Evolutionary conservation across 352 stramenopile genomes (phyloP), one percentile per base, ranked within the genome.

Genomic region (Elongisporangium prolatum): DNA sequence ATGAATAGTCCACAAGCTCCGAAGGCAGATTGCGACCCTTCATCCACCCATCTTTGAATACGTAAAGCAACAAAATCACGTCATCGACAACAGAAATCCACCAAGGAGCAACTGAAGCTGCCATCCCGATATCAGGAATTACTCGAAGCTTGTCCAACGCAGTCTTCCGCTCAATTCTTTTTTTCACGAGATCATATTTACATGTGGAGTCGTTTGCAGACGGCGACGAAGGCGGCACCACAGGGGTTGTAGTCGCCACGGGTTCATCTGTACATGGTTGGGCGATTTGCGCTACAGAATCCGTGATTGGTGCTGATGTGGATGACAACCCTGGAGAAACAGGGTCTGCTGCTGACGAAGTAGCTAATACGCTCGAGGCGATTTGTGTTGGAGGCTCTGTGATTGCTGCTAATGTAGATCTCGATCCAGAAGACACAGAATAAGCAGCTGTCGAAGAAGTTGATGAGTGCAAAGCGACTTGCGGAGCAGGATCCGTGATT

Each of bases 31-130:
- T 56, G 37, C 79, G 77, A 8, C 60, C 68, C 52, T 80, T 85
- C 13, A 89, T 71, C 86, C 86, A 96, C 10, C 86, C 86, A 50
- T 89, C 60, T 17, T 67, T 71, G 68, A 86, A 77, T 11, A 96
- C 63, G 54, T 78, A 79, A 18, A 93, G 61, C 37, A 96, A 52
- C 13, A 96, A 63, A 21, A 87, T 58, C 17, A 91, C 68, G 49
- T 96, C 86, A 57, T 96, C 86, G 4, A 91, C 65, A 21, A 86
- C 48, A 17, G 83, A 75, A 47, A 89, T 73, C 86, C 86, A 96
- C 86, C 86, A 96, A 18, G 79, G 74, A 3, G 75, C 69, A 0
- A 93, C 72, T 1, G 59, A 17, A 17, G 70, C 57, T 2, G 69
- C 28, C 9, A 57, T 61, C 13, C 70, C 65, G 0, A 89, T 37